phyloP scores from a whole-genome alignment of 768 basidiomycete genomes.

The Lanmaoa pseudosensibilis region DNA sequence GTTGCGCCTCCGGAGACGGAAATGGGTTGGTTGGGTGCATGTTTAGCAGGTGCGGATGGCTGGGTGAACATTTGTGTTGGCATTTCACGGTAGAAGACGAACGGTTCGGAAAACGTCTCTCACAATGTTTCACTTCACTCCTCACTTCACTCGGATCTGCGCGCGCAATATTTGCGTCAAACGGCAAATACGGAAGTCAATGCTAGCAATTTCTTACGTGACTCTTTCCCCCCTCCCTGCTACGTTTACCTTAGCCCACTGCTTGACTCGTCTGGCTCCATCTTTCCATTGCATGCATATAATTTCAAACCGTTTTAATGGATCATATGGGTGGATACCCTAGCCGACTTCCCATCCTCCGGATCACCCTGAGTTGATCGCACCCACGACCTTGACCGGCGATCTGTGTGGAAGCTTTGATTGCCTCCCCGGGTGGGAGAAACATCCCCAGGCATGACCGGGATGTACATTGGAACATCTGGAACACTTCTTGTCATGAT shows the following conservation, averaged over 20 bases:
- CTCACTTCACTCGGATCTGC: background rate
- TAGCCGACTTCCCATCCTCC: background rate
- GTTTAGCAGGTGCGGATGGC: constrained; percentile 90
- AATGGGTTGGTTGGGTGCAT: constrained; percentile 92
- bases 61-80: constrained; percentile 92
- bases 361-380: background rate
- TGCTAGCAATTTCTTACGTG: background rate
- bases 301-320: constrained; percentile 14
- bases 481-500: background rate
- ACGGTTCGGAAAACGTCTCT: background rate
- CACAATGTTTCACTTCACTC: background rate
- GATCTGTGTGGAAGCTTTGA: background rate
- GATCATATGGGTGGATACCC: constrained; percentile 12
- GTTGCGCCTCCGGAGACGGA: constrained; percentile 81
- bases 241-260: constrained; percentile 7
- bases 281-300: constrained; percentile 11
- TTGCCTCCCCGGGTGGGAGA: background rate
- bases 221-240: background rate
- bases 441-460: background rate
- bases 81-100: constrained; percentile 34
- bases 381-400: background rate
- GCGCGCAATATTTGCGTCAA: background rate
- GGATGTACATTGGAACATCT: background rate
- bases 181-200: background rate
- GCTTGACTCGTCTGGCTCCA: background rate